These are phyloP conservation scores for Colletotrichum sp. DNA, from an alignment of 2,329 filamentous ascomycete genomes.

Conservation along the genomic window DNA sequence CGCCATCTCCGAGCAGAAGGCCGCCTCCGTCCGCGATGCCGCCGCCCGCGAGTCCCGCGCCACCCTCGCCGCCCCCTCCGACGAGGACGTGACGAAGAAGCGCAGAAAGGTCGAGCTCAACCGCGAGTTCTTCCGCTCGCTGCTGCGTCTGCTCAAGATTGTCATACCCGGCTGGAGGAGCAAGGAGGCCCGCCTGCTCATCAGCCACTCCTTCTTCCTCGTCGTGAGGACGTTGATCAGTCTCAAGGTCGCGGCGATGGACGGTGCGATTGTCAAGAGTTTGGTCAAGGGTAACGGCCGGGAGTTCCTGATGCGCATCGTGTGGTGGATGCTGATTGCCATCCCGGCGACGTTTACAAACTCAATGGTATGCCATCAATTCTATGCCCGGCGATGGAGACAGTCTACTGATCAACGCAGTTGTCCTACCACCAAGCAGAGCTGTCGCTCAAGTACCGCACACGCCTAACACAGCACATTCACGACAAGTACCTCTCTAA, in stretches of 20 bases:
- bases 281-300: conserved; percentile 89
- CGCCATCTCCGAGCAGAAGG: conserved; percentile 92
- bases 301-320: conserved; percentile 85
- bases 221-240: conserved; percentile 91
- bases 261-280: conserved; percentile 90
- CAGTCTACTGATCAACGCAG: conserved; percentile 48
- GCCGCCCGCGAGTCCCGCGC: conserved; percentile 54
- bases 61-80: conserved; percentile 52
- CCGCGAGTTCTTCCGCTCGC: conserved; percentile 76
- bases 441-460: conserved; percentile 89
- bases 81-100: conserved; percentile 37
- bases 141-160: conserved; percentile 81
- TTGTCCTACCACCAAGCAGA: conserved; percentile 97
- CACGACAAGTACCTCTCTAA: conserved; percentile 97
- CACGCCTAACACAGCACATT: conserved; percentile 90
- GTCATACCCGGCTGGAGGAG: conserved; percentile 90
- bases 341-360: conserved; percentile 97
- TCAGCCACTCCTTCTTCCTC: conserved; percentile 93
- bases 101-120: conserved; percentile 91
- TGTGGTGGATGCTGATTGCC: conserved; percentile 99
- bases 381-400: neutral
- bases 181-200: conserved; percentile 83
- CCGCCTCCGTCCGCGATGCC: conserved; percentile 73
- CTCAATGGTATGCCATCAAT: conserved; percentile 76
- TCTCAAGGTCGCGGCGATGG: conserved; percentile 93